These are phyloP conservation scores for Paxillus involutus DNA, from an alignment of 768 basidiomycete species.

Conservation along the genomic window DNA sequence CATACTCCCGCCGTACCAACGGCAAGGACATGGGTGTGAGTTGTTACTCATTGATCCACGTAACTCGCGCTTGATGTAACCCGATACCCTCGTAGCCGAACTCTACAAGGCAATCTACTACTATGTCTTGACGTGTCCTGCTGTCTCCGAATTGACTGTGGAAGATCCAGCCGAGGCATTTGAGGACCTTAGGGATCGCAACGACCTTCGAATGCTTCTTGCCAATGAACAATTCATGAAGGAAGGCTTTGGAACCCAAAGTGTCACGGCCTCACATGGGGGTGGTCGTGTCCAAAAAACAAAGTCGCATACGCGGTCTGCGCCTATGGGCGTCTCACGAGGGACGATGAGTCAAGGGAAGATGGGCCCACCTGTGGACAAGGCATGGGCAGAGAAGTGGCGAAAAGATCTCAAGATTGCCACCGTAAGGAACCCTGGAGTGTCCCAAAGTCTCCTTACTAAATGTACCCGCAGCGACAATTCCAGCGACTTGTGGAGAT, in stretches of 20 bases:
- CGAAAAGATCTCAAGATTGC: slow-evolving; percentile 87
- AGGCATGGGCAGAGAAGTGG: slow-evolving; percentile 76
- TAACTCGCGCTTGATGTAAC: background rate
- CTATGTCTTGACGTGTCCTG: slow-evolving; percentile 61
- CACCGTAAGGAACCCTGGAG: slow-evolving; percentile 48
- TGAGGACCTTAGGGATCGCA: slow-evolving; percentile 92
- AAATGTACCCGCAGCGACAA: slow-evolving; percentile 64
- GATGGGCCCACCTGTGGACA: slow-evolving; percentile 77
- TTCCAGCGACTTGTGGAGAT: slow-evolving; percentile 92
- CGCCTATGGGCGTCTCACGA: slow-evolving; percentile 21
- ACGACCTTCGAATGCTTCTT: slow-evolving; percentile 81
- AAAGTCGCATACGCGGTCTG: slow-evolving; percentile 30
- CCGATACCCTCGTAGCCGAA: slow-evolving; percentile 52
- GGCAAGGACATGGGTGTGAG: slow-evolving; percentile 88
- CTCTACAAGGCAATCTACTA: slow-evolving; percentile 87
- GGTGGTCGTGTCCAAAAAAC: slow-evolving; percentile 44
- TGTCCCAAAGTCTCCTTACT: slow-evolving; percentile 1
- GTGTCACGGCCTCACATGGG: slow-evolving; percentile 39
- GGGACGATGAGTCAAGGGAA: slow-evolving; percentile 44
- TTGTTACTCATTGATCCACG: background rate
- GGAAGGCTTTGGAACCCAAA: slow-evolving; percentile 59
- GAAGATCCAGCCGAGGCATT: slow-evolving; percentile 99
- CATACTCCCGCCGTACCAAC: slow-evolving; percentile 87
- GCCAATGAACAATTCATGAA: slow-evolving; percentile 61
- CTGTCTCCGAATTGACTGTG: slow-evolving; percentile 89